Conservation (phyloP, 306 rosid genomes). For the Inga leiocalycina region DNA sequence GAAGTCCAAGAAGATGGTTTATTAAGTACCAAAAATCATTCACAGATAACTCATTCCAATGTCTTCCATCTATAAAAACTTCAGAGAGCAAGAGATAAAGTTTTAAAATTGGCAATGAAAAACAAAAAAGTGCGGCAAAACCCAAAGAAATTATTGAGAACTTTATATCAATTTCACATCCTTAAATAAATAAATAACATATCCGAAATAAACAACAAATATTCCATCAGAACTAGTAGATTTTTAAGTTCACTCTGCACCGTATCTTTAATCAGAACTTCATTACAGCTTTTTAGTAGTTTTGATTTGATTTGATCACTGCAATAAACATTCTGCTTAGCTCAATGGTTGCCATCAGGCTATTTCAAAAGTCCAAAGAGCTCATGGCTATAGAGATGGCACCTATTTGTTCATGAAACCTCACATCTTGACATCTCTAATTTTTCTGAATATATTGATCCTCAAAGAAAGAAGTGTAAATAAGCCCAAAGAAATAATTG, state of each 20-base stretch:
- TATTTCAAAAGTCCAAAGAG: slow-evolving; percentile 18
- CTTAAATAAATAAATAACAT: slow-evolving; percentile 4
- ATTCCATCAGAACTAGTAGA: slow-evolving; percentile 16
- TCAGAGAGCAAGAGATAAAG: slow-evolving; percentile 1
- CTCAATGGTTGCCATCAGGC: slow-evolving; percentile 9
- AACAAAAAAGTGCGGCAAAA: slow-evolving; percentile 2
- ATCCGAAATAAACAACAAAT: slow-evolving; percentile 2
- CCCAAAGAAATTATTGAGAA: slow-evolving; percentile 19
- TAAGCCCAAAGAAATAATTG: slow-evolving; percentile 28
- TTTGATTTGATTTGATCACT: not conserved
- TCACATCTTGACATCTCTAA: slow-evolving; percentile 7
- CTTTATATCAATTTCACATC: slow-evolving; percentile 19
- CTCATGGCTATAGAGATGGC: slow-evolving; percentile 19
- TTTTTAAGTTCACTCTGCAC: not conserved
- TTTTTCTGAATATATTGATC: not conserved
- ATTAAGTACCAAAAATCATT: slow-evolving; percentile 32
- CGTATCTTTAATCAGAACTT: not conserved
- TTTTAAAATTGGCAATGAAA: slow-evolving; percentile 19
- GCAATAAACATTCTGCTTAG: not conserved
- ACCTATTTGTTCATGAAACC: slow-evolving; percentile 29
- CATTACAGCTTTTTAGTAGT: not conserved
- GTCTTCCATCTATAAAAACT: slow-evolving; percentile 18
- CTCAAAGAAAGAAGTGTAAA: not conserved
- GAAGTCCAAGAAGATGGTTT: slow-evolving; percentile 38
- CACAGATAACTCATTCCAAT: slow-evolving; percentile 8